Evolutionary conservation across 2,329 filamentous ascomycete species (phyloP), one percentile per base, ranked within the genome.

Genomic region (Rhynchosporium graminicola): DNA sequence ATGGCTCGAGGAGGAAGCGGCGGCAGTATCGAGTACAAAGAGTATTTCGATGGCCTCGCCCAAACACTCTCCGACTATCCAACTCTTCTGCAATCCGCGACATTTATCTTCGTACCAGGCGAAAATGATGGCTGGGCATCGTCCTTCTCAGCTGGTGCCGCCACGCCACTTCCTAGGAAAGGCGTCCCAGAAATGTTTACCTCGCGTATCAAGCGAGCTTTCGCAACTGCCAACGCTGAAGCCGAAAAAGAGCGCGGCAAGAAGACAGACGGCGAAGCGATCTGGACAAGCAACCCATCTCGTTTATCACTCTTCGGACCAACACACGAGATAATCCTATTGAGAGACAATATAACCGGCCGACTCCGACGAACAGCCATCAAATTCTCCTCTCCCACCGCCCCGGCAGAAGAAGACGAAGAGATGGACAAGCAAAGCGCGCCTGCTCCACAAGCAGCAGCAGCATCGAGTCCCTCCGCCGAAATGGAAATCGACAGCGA

Each of bases 121-220:
- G 94, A 98, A 77, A 96, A 97, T 74, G 95, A 99, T 74, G 93
- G 91, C n/a, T 99, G 95, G 95, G 86, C 89, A 4, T 96, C 92
- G 0, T 84, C 92, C 2, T 97, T 96, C 74, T 86, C 86, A 0
- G 88, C 87, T 1, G 91, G 91, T 3, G 88, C 90, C 0, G 86
- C 89, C 0, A 83, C 85, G 0, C 84, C 88, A 0, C 73, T 94
- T 10, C 91, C 91, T 0, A 78, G 88, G 9, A 87, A 88, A 67
- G 77, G 83, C 0, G 84, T 99, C 2, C 95, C 95, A 0, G 90
- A 94, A 6, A 80, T 97, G 69, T 99, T 99, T 77, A 98, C 94
- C 0, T 94, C 88, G 38, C 83, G 95, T 15, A 83, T 99, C 48
- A 87, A 90, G 68, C 84, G 94, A 47, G 90, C 86, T 0, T 96